Conservation (phyloP, 805 yeast genomes). For the Zygoascus biomembranicola region DNA sequence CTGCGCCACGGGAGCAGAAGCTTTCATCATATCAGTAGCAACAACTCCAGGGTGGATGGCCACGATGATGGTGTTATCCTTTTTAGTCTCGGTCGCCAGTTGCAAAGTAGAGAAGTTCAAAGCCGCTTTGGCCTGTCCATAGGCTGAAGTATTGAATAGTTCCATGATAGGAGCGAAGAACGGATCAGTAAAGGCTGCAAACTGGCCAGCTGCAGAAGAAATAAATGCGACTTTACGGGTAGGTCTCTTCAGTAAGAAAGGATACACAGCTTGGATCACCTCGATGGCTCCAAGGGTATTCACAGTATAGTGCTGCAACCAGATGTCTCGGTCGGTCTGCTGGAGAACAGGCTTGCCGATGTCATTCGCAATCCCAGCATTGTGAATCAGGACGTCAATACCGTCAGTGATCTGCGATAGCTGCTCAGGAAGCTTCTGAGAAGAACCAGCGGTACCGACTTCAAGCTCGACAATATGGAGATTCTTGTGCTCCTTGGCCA, state of each 20-base stretch:
- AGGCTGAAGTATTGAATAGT: no score
- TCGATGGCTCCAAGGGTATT: constrained; percentile 24
- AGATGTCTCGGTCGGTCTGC: neutral
- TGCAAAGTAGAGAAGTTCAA: constrained; percentile 28
- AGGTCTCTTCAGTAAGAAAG: constrained; percentile 17
- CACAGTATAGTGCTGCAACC: constrained; percentile 14
- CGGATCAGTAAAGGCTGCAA: constrained; percentile 3
- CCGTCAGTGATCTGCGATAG: constrained; percentile 12
- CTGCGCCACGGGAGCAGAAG: no score
- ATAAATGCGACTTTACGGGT: constrained; percentile 24
- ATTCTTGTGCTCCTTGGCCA: constrained; percentile 12
- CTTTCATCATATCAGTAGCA: constrained; percentile 28
- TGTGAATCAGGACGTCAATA: constrained; percentile 2
- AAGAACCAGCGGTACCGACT: constrained; percentile 14
- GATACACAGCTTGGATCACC: constrained; percentile 17
- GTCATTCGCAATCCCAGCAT: neutral
- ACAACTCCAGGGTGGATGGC: constrained; percentile 36
- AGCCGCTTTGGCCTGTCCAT: constrained; percentile 34
- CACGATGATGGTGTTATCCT: constrained; percentile 25
- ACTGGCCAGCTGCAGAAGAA: constrained; percentile 24
- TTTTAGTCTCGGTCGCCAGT: constrained; percentile 22
- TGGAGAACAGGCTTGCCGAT: neutral
- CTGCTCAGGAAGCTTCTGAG: constrained; percentile 13
- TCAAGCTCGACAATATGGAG: constrained; percentile 22
- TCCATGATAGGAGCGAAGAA: no score